Conservation (phyloP, 2,329 filamentous ascomycete species). For the Canariomyces notabilis region DNA sequence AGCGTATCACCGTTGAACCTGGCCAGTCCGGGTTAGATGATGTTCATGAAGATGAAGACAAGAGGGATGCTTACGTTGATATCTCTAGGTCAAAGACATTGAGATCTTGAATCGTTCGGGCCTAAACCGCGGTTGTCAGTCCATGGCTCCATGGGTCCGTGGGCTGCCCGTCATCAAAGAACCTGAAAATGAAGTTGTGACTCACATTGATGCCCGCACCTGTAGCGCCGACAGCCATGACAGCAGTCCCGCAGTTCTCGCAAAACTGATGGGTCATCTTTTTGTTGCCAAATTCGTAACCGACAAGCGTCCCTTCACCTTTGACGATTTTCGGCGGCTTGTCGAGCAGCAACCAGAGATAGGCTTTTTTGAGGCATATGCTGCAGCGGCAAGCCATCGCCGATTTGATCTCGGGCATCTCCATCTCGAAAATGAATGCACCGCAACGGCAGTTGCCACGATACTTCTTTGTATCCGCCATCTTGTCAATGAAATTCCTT, state of each 20-base stretch:
- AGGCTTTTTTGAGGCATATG: constrained; percentile 52
- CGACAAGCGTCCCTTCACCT: constrained; percentile 38
- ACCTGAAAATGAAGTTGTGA: background rate
- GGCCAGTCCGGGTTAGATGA: background rate
- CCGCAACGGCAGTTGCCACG: constrained; percentile 56
- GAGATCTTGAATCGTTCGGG: constrained; percentile 40
- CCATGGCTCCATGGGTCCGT: no score
- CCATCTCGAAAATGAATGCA: constrained; percentile 46
- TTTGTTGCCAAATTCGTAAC: constrained; percentile 41
- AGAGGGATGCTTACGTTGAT: constrained; percentile 29
- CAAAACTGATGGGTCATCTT: constrained; percentile 48
- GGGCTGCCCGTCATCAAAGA: background rate
- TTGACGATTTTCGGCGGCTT: constrained; percentile 40
- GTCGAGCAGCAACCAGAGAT: constrained; percentile 34
- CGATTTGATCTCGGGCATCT: constrained; percentile 53
- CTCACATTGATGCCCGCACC: constrained; percentile 40
- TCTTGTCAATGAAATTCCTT: constrained; percentile 2
- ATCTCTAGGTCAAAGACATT: constrained; percentile 38
- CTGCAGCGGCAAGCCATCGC: constrained; percentile 61
- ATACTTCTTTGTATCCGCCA: constrained; percentile 31
- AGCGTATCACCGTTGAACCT: constrained; percentile 37
- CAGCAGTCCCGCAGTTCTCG: constrained; percentile 42
- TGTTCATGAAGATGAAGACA: background rate
- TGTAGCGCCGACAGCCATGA: constrained; percentile 33
- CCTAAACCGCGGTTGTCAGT: constrained; percentile 26